phyloP scores from a whole-genome alignment of 441 rosid genomes.

The Gossypium davidsonii region DNA sequence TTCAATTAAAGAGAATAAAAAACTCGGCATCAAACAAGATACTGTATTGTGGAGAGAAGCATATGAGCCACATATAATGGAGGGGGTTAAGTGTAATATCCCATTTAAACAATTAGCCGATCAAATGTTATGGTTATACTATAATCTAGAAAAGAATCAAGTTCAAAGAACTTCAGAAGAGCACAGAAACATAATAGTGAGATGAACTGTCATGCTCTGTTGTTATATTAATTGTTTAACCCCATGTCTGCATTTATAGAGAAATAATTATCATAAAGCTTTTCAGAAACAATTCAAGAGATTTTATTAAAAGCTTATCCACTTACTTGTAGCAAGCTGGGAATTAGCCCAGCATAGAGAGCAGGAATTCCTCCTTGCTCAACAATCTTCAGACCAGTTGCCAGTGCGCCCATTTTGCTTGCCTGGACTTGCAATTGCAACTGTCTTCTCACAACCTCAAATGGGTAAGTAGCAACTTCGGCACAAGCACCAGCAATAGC shows the following conservation, averaged over 20 bases:
- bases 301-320: neutral
- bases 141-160: neutral
- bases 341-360: conserved; percentile 74
- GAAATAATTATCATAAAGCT: neutral
- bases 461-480: conserved; percentile 77
- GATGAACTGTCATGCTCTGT: neutral
- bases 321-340: conserved; percentile 79
- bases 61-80: neutral
- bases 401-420: conserved; percentile 50
- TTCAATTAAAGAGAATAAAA: neutral
- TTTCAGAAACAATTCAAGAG: neutral
- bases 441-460: conserved; percentile 72
- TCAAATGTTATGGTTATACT: neutral
- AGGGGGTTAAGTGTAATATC: neutral
- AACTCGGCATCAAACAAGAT: neutral
- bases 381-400: conserved; percentile 46
- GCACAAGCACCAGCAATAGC: conserved; percentile 84
- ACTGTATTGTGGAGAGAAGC: neutral
- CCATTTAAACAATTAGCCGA: neutral
- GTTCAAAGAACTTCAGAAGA: neutral
- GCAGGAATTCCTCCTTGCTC: conserved; percentile 69
- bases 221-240: neutral
- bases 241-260: neutral
- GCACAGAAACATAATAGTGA: neutral
- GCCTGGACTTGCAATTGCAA: conserved; percentile 65